Base-by-base conservation (phyloP, 805 yeast genomes). In the Starmera caribaea region DNA sequence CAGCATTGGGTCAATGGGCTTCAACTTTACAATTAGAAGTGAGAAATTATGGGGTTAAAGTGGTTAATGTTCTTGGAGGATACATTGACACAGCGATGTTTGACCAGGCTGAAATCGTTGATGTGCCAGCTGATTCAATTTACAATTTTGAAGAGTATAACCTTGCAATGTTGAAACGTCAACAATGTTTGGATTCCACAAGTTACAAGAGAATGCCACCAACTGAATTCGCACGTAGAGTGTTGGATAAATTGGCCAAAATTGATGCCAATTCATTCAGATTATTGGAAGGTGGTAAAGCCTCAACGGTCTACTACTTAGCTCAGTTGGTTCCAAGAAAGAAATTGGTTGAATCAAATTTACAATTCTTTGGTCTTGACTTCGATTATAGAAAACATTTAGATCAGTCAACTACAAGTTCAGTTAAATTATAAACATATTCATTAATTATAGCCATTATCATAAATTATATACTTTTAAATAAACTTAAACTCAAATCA, bases 1-100 rank as follows among this genome's bases (percentile, higher is more conserved):
- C 67, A 2, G 68, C 72, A 6, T 59, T 68, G 37, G 63, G 58
- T 42, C 50, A 47, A 31, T 56, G 65, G 36, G 68, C 71, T 3
- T 42, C 49, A 34, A 49, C 43, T 2, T 48, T 68, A 15, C 61
- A 57, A 5, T 41, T 53, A 7, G 73, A 68, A 41, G 47, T 66
- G 54, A 45, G 48, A 32, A 61, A 62, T 0, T 55, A 65, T 38
- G 71, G 65, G 1, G 69, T 67, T 30, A 52, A 54, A 38, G 68
- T 65, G 3, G 58, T 65, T 36, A 54, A 61, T 43, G 58, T 66
- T 8, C 50, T 61, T 27, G 62, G 70, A 3, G 73, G 73, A 4
- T 63, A 61, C 11, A 68, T 68, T 10, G 51, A 57, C 16, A 62
- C 69, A 3, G 61, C 51, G 11, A 59, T 65, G 27, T 49, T 42